Evolutionary conservation across 345 rosid species (phyloP).

Genomic region (Euphorbia lathyris): DNA sequence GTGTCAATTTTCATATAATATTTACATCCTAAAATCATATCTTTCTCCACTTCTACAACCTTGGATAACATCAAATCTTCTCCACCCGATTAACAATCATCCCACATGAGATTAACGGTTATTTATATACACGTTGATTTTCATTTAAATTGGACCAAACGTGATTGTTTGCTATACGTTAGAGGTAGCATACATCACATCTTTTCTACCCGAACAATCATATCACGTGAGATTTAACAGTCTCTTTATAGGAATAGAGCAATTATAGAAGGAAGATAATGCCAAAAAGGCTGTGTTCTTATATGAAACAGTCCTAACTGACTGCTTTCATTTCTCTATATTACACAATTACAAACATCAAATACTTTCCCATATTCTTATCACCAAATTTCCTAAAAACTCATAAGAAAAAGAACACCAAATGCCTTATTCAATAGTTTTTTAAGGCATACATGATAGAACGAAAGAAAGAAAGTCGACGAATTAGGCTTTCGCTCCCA

Average conservation of each 20-base stretch:
- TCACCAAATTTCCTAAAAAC: conserved; percentile 1
- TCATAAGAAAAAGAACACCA: conserved; percentile 7
- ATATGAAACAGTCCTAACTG: conserved; percentile 22
- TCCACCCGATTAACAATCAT: too few species aligned
- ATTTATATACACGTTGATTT: too few species aligned
- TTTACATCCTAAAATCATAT: too few species aligned
- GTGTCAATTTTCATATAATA: too few species aligned
- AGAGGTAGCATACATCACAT: too few species aligned
- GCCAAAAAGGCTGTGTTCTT: conserved; percentile 1
- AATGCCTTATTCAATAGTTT: neutral
- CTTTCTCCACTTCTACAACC: too few species aligned
- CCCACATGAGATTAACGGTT: too few species aligned
- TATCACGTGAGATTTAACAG: too few species aligned
- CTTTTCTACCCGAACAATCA: too few species aligned
- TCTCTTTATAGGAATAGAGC: neutral
- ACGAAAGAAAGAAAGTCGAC: neutral
- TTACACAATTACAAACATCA: conserved; percentile 24
- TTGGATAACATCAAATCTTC: too few species aligned
- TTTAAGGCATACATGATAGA: neutral
- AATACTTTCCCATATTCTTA: conserved; percentile 1
- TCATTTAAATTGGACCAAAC: too few species aligned
- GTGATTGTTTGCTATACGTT: too few species aligned
- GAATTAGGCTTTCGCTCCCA: conserved; percentile 58
- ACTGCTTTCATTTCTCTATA: conserved; percentile 32
- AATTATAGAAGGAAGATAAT: neutral